A percentile compares a stretch with the other conserved stretches of the same genome.
phyloP scores from a whole-genome alignment of 805 yeast genomes.

The Lipomyces starkeyi region DNA sequence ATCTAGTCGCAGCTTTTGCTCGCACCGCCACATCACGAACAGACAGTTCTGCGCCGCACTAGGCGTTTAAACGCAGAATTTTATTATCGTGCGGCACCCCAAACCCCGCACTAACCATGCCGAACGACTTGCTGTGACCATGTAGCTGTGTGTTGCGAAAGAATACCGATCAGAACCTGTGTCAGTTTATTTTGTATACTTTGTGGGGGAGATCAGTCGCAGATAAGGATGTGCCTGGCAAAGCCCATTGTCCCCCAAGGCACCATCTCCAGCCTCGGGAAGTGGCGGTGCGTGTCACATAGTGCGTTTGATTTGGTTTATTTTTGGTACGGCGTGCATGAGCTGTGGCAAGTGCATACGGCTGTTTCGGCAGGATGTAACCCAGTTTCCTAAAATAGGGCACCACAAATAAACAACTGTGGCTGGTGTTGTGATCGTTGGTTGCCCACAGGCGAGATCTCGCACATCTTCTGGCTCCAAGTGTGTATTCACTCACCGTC shows the following conservation, averaged over 20 bases:
- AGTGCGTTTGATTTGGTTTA: background rate
- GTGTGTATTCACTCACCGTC: background rate
- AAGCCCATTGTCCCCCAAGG: background rate
- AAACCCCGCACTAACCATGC: too few species aligned
- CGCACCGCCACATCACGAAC: background rate
- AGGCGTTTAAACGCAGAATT: too few species aligned
- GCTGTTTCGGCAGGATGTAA: too few species aligned
- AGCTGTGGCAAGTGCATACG: too few species aligned
- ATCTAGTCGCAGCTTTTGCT: too few species aligned
- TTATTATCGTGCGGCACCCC: too few species aligned
- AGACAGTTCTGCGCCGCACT: too few species aligned
- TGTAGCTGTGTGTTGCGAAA: too few species aligned
- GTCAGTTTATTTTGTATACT: too few species aligned
- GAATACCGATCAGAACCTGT: too few species aligned
- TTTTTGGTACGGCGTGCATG: background rate
- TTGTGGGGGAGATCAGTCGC: too few species aligned
- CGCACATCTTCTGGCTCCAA: background rate
- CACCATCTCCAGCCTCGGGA: background rate
- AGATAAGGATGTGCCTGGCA: background rate
- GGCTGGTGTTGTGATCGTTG: background rate
- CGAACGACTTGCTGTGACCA: too few species aligned
- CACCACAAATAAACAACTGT: background rate
- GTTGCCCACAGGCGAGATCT: background rate
- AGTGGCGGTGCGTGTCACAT: background rate
- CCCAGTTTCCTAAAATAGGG: background rate